Evolutionary conservation across 208 protist species (phyloP).

Genomic region (Crithidia thermophila): DNA sequence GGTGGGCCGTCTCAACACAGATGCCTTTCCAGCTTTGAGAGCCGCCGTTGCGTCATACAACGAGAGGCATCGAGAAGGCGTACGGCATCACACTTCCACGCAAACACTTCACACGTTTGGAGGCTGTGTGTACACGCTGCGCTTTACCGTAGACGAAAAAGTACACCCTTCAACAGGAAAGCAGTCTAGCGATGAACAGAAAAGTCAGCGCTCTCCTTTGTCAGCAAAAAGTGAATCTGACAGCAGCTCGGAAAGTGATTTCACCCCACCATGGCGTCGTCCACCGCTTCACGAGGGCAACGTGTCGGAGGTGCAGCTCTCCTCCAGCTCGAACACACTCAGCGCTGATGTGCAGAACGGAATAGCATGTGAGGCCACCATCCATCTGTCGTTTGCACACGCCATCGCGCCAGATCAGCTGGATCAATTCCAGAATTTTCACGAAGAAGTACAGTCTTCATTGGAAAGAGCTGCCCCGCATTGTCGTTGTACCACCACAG

Average conservation of each 20-base stretch:
- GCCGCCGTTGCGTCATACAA: not conserved
- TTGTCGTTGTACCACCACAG: not conserved
- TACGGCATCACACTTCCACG: not conserved
- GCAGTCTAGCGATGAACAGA: too few species aligned
- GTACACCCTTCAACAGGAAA: too few species aligned
- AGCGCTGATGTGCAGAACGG: too few species aligned
- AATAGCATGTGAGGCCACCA: not conserved
- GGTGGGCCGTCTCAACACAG: not conserved
- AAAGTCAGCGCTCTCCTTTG: too few species aligned
- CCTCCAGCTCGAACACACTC: too few species aligned
- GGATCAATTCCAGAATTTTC: not conserved
- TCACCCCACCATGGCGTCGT: too few species aligned
- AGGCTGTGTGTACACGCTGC: not conserved
- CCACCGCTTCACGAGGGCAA: too few species aligned
- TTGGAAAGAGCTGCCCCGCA: not conserved
- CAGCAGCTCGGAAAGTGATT: not conserved
- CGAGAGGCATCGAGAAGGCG: not conserved
- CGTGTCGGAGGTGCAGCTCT: too few species aligned
- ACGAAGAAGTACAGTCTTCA: not conserved
- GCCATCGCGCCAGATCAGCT: not conserved
- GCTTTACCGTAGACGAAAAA: too few species aligned
- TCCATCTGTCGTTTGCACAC: not conserved
- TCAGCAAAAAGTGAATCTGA: too few species aligned
- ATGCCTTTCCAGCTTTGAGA: not conserved
- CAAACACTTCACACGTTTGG: constrained; percentile 5